Conservation (phyloP, 495 filamentous ascomycete genomes). For the Pyrenopolyporus hunteri region DNA sequence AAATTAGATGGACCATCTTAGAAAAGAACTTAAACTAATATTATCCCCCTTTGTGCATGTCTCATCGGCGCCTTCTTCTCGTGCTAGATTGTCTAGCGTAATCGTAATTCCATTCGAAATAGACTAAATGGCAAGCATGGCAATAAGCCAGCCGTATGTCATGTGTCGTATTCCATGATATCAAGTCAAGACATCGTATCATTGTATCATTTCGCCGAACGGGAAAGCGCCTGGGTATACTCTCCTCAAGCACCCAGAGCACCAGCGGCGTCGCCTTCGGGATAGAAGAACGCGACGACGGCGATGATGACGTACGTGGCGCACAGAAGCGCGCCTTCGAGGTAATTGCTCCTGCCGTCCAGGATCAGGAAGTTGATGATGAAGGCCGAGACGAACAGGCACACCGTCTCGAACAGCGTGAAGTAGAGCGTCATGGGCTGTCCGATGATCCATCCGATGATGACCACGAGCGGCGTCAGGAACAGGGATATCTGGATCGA, state of each 20-base stretch:
- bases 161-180: constrained; percentile 2
- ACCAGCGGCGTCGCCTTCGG: constrained; percentile 57
- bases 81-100: neutral
- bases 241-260: constrained; percentile 38
- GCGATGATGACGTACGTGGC: constrained; percentile 84
- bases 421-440: constrained; percentile 90
- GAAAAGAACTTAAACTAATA: constrained; percentile 9
- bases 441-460: constrained; percentile 84
- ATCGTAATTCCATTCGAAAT: neutral
- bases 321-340: constrained; percentile 82
- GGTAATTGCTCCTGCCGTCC: constrained; percentile 86
- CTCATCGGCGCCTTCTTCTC: neutral
- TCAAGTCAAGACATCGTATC: too few relatives aligned
- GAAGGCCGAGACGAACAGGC: constrained; percentile 83
- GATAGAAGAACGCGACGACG: constrained; percentile 69
- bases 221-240: neutral
- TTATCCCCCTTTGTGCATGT: neutral
- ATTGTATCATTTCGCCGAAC: neutral
- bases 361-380: constrained; percentile 90
- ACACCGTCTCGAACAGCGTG: constrained; percentile 89
- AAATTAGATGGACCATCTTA: constrained; percentile 2
- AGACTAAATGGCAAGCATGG: constrained; percentile 3
- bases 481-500: constrained; percentile 92
- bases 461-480: constrained; percentile 84
- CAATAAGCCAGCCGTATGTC: too few relatives aligned